Percentiles rank a stretch among this genome's conserved stretches.
Evolutionary conservation across 345 rosid genomes (phyloP).

Genomic region (Murraya paniculata): DNA sequence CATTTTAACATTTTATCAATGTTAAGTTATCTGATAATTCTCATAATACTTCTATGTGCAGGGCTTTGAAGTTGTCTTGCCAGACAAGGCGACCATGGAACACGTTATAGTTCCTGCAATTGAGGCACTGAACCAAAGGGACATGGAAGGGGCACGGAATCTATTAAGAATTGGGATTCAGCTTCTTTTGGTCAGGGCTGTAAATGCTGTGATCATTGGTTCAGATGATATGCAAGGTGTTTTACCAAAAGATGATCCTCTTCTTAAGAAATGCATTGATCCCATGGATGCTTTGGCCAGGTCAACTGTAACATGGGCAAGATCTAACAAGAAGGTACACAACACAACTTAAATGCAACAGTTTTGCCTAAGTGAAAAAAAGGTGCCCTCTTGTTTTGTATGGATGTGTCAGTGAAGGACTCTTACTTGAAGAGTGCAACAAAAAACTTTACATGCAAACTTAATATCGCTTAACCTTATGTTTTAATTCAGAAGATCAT

Average conservation of each 20-base stretch:
- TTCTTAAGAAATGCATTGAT: constrained; percentile 50
- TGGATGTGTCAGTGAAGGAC: neutral
- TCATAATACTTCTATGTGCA: constrained; percentile 20
- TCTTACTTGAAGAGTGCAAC: neutral
- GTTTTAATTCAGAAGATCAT: too few species aligned
- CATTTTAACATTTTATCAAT: neutral
- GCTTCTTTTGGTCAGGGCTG: constrained; percentile 58
- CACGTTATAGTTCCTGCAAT: constrained; percentile 48
- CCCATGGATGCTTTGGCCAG: constrained; percentile 71
- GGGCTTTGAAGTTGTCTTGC: constrained; percentile 75
- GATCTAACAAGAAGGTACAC: constrained; percentile 16
- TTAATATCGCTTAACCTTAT: neutral
- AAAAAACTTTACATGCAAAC: neutral
- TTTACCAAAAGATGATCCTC: constrained; percentile 58
- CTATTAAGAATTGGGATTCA: constrained; percentile 60
- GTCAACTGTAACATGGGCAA: constrained; percentile 54
- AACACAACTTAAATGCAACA: constrained; percentile 11
- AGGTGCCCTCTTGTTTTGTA: neutral
- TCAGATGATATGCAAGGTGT: constrained; percentile 54
- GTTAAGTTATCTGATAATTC: neutral
- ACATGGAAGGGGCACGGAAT: constrained; percentile 62
- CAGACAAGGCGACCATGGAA: constrained; percentile 56
- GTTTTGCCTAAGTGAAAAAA: neutral
- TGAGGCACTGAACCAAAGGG: constrained; percentile 45
- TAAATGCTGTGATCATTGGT: constrained; percentile 54